Evolutionary conservation across 2,329 filamentous ascomycete genomes (phyloP).

Genomic region (Fonsecaea nubica): DNA sequence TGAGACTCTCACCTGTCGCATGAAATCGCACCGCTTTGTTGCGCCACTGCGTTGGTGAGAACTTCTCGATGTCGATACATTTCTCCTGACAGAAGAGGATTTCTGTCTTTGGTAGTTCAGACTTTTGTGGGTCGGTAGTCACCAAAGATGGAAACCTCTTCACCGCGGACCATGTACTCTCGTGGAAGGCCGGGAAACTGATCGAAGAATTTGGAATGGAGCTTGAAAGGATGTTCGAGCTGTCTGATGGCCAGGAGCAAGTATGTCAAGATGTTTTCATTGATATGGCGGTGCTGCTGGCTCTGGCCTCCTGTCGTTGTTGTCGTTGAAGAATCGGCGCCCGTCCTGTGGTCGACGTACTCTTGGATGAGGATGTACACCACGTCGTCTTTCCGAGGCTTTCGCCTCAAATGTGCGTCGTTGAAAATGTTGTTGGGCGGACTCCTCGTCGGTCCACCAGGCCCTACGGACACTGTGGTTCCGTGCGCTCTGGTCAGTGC

Average conservation of each 20-base stretch:
- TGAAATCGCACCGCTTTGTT: too few relatives aligned
- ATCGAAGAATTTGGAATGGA: constrained; percentile 7
- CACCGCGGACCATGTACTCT: constrained; percentile 9
- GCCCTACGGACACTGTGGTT: neutral
- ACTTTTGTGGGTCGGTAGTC: neutral
- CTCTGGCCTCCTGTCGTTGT: neutral
- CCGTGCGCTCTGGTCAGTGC: neutral
- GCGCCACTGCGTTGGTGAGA: too few relatives aligned
- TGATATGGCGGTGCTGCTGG: constrained; percentile 5
- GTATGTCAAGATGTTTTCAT: constrained; percentile 5
- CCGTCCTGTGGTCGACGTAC: constrained; percentile 4
- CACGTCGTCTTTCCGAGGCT: neutral
- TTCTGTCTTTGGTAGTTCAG: neutral
- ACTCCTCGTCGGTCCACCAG: neutral
- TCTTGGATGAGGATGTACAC: constrained; percentile 7
- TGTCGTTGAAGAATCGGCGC: neutral
- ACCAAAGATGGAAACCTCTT: constrained; percentile 7
- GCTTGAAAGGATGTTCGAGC: constrained; percentile 9
- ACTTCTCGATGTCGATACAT: neutral
- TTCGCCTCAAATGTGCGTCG: neutral
- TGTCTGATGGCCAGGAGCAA: constrained; percentile 10
- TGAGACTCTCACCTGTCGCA: too few relatives aligned
- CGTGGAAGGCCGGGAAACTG: constrained; percentile 7
- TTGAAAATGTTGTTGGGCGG: neutral
- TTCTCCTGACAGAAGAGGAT: neutral